phyloP scores from a whole-genome alignment of 768 basidiomycete genomes.

The Amanita pseudoporphyria region DNA sequence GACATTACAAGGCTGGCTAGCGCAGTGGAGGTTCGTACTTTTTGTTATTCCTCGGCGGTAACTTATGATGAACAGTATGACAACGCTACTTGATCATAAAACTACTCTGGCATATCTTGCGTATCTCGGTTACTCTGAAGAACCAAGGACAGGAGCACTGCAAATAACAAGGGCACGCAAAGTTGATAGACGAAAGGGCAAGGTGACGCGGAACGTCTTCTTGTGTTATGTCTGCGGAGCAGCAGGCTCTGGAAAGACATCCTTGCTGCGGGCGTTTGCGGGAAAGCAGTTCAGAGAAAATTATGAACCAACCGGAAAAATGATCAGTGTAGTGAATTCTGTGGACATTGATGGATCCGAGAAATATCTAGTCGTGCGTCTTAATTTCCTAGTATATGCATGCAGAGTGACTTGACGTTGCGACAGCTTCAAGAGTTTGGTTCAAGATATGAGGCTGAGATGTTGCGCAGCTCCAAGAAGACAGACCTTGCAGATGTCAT shows the following conservation, averaged over 20 bases:
- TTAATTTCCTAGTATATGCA: neutral
- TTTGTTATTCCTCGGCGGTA: constrained; percentile 1
- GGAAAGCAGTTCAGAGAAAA: constrained; percentile 64
- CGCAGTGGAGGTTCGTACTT: constrained; percentile 86
- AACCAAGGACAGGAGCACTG: constrained; percentile 74
- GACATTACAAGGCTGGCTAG: constrained; percentile 96
- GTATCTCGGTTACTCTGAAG: constrained; percentile 83
- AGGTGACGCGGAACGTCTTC: constrained; percentile 86
- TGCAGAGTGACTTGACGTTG: neutral
- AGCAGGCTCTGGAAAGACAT: constrained; percentile 93
- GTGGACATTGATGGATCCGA: constrained; percentile 93
- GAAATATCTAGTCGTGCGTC: constrained; percentile 90
- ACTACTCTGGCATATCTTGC: constrained; percentile 91
- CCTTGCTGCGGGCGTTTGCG: constrained; percentile 74
- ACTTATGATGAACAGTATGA: constrained; percentile 57
- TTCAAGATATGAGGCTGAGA: constrained; percentile 89
- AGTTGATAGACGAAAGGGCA: constrained; percentile 77
- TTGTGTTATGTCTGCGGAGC: constrained; percentile 91
- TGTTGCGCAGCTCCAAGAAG: constrained; percentile 81
- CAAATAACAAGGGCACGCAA: constrained; percentile 80
- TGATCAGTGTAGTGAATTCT: constrained; percentile 87
- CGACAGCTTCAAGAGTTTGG: constrained; percentile 90
- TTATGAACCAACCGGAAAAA: constrained; percentile 86
- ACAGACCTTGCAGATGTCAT: constrained; percentile 90
- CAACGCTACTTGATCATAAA: constrained; percentile 88